Percentiles rank a stretch among this genome's conserved stretches.
Evolutionary conservation across 164 flowering plant genomes (phyloP).

Genomic region (Kalanchoe fedtschenkoi): DNA sequence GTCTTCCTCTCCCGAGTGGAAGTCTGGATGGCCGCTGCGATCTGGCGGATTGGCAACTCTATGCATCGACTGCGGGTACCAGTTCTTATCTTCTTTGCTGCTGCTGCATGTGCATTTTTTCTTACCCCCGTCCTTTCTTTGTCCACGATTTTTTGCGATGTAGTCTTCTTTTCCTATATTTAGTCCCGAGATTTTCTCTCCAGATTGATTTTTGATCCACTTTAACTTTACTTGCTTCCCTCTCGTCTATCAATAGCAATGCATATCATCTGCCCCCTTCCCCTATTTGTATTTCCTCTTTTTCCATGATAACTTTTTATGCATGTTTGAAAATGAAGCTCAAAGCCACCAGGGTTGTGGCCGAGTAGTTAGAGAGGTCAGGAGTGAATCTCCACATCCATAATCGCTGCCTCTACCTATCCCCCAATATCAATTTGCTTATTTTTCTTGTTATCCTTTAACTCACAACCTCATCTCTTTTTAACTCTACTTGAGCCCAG

Average conservation of each 20-base stretch:
- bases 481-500: constrained; percentile 15
- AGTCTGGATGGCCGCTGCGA: constrained; percentile 54
- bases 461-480: no score
- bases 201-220: neutral
- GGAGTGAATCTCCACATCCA: no score
- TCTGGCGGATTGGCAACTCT: constrained; percentile 50
- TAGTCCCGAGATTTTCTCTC: neutral
- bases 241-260: no score
- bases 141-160: no score
- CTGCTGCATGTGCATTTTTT: neutral
- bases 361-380: no score
- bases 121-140: neutral
- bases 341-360: no score
- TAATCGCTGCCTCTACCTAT: no score
- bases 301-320: no score
- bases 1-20: constrained; percentile 34
- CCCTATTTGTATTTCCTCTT: no score
- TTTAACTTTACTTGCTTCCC: neutral
- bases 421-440: no score
- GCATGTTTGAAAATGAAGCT: no score
- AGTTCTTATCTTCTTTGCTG: neutral
- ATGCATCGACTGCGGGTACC: constrained; percentile 61
- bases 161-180: neutral
- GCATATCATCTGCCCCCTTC: neutral
- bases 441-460: no score